Evolutionary conservation across 2,329 filamentous ascomycete species (phyloP).

Genomic region (Sarocladium kiliense): DNA sequence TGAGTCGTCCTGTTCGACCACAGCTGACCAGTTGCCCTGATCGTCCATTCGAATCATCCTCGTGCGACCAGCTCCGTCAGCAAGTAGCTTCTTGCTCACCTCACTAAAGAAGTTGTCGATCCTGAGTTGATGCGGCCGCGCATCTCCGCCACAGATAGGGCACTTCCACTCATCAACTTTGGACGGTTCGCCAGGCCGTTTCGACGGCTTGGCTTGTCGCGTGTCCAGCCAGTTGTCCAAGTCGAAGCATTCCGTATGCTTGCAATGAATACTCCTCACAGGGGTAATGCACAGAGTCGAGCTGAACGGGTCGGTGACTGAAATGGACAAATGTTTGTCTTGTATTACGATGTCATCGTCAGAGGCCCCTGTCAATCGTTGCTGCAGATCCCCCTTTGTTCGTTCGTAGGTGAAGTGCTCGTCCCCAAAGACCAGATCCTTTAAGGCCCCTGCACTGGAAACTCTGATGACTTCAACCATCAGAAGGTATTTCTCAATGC

Average conservation of each 20-base stretch:
- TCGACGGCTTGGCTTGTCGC: slow-evolving; percentile 41
- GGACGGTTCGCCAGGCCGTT: slow-evolving; percentile 40
- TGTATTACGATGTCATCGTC: slow-evolving; percentile 62
- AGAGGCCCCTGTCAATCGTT: slow-evolving; percentile 34
- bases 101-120: slow-evolving; percentile 69
- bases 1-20: slow-evolving; percentile 24
- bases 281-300: slow-evolving; percentile 62
- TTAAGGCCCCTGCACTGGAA: slow-evolving; percentile 37
- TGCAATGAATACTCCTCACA: slow-evolving; percentile 64
- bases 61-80: slow-evolving; percentile 15
- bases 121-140: slow-evolving; percentile 64
- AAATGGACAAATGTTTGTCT: slow-evolving; percentile 49
- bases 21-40: slow-evolving; percentile 28
- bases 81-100: slow-evolving; percentile 50
- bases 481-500: slow-evolving; percentile 43
- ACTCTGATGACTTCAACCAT: slow-evolving; percentile 67
- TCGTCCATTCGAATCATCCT: slow-evolving; percentile 24
- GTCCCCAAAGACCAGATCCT: slow-evolving; percentile 30
- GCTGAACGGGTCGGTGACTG: slow-evolving; percentile 64
- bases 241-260: slow-evolving; percentile 86
- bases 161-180: slow-evolving; percentile 76
- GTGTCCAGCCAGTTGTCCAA: slow-evolving; percentile 74
- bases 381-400: slow-evolving; percentile 54
- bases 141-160: slow-evolving; percentile 75
- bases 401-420: slow-evolving; percentile 35